Percentiles rank a stretch among this genome's conserved stretches.
Conservation (phyloP, 306 rosid species). For the Bauhinia variegata region DNA sequence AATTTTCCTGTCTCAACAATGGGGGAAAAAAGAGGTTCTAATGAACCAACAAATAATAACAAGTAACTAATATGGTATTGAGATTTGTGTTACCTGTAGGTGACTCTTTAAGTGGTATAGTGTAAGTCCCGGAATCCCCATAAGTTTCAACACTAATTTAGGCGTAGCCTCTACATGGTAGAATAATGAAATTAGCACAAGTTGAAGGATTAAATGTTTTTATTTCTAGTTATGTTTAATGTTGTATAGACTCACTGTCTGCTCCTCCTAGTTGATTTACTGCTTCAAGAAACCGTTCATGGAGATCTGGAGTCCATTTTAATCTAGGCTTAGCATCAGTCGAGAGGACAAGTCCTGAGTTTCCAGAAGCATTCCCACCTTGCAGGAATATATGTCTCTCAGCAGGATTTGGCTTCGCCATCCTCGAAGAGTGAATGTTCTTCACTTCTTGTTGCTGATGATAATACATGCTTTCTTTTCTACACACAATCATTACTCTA, state of each 20-base stretch:
- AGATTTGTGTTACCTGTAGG: conserved; percentile 64
- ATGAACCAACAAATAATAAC: not conserved
- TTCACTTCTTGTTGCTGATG: conserved; percentile 62
- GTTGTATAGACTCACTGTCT: conserved; percentile 62
- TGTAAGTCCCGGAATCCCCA: conserved; percentile 88
- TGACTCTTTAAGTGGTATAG: conserved; percentile 89
- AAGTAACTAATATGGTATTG: conserved; percentile 1
- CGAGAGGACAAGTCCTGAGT: conserved; percentile 81
- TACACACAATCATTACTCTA: conserved; percentile 20
- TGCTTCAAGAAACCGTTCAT: conserved; percentile 80
- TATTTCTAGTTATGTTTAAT: no score
- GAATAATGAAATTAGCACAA: conserved; percentile 17
- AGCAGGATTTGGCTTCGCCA: conserved; percentile 38
- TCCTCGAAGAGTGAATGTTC: conserved; percentile 57
- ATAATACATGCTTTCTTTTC: conserved; percentile 53
- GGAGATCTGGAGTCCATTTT: conserved; percentile 91
- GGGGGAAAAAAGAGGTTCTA: not conserved
- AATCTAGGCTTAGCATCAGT: conserved; percentile 91
- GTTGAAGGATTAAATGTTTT: conserved; percentile 14
- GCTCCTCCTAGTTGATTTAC: conserved; percentile 87
- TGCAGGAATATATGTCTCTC: conserved; percentile 63
- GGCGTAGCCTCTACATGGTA: conserved; percentile 83
- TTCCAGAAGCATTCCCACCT: conserved; percentile 53
- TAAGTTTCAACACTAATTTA: conserved; percentile 81
- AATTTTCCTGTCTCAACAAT: not conserved